Percentiles rank a stretch among this genome's conserved stretches.
These are phyloP conservation scores for Coemansia sp. DNA, from an alignment of 192 early-diverging fungal species.

Conservation along the genomic window DNA sequence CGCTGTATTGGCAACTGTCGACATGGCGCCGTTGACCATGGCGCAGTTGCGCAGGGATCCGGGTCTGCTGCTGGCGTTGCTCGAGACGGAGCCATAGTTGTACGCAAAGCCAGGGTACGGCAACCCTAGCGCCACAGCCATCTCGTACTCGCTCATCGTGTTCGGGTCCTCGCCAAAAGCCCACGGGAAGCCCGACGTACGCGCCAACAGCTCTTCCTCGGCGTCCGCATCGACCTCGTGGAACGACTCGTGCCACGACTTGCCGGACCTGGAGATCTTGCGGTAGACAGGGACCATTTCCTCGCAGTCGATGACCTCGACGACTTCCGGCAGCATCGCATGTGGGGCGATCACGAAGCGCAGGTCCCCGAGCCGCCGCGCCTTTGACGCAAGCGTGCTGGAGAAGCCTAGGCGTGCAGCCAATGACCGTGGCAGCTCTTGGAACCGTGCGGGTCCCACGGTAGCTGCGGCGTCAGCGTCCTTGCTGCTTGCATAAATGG, in stretches of 20 bases:
- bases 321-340: slow-evolving; percentile 27
- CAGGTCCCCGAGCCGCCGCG: slow-evolving; percentile 30
- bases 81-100: slow-evolving; percentile 15
- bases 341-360: slow-evolving; percentile 48
- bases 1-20: not conserved
- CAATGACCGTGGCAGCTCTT: slow-evolving; percentile 38
- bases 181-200: not conserved
- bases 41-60: slow-evolving; percentile 18
- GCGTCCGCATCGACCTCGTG: slow-evolving; percentile 44
- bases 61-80: slow-evolving; percentile 13
- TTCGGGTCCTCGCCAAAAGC: not conserved
- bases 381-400: slow-evolving; percentile 32
- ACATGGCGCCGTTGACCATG: not conserved
- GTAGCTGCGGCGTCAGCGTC: not conserved
- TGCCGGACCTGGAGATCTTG: slow-evolving; percentile 46
- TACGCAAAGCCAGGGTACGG: slow-evolving; percentile 36
- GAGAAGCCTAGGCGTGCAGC: slow-evolving; percentile 36
- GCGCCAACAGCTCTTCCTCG: slow-evolving; percentile 3
- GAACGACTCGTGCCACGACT: slow-evolving; percentile 54
- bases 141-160: slow-evolving; percentile 47
- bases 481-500: slow-evolving; percentile 16
- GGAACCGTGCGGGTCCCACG: slow-evolving; percentile 38
- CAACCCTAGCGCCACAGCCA: slow-evolving; percentile 41
- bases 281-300: slow-evolving; percentile 42
- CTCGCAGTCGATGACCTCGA: slow-evolving; percentile 47